Evolutionary conservation across 2,329 filamentous ascomycete genomes (phyloP).

Genomic region (Fusarium scirpi): DNA sequence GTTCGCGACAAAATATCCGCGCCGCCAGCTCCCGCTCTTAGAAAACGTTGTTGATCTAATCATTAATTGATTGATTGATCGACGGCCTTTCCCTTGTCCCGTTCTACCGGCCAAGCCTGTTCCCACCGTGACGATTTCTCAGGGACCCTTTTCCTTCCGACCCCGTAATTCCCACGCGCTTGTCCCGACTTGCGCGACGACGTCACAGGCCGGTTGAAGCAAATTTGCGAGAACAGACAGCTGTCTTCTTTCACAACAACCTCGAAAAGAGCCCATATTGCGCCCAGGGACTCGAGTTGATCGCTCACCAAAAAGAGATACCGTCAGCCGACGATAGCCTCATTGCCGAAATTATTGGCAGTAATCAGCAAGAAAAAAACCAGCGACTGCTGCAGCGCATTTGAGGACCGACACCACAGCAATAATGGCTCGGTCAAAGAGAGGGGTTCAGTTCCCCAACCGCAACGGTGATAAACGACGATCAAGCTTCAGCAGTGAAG

Average conservation of each 20-base stretch:
- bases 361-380: slow-evolving; percentile 1
- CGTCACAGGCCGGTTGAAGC: slow-evolving; percentile 22
- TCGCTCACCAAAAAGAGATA: not conserved
- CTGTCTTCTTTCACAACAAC: slow-evolving; percentile 1
- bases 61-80: not conserved
- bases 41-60: slow-evolving; percentile 8
- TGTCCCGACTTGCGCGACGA: slow-evolving; percentile 32
- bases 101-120: not conserved
- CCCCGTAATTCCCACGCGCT: slow-evolving; percentile 24
- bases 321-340: slow-evolving; percentile 20
- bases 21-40: slow-evolving; percentile 3
- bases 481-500: slow-evolving; percentile 77
- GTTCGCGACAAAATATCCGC: slow-evolving; percentile 34
- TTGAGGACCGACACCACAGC: slow-evolving; percentile 6
- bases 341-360: slow-evolving; percentile 13
- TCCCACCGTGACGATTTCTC: slow-evolving; percentile 17
- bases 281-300: slow-evolving; percentile 11
- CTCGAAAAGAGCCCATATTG: not conserved
- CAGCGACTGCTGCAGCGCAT: slow-evolving; percentile 9
- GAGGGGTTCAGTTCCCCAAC: slow-evolving; percentile 68
- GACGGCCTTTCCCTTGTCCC: slow-evolving; percentile 9
- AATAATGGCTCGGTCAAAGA: slow-evolving; percentile 55
- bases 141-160: slow-evolving; percentile 25
- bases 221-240: slow-evolving; percentile 11
- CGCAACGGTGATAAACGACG: slow-evolving; percentile 67